Base-by-base conservation (phyloP, 2,329 filamentous ascomycete species). In the Phoma sp. region DNA sequence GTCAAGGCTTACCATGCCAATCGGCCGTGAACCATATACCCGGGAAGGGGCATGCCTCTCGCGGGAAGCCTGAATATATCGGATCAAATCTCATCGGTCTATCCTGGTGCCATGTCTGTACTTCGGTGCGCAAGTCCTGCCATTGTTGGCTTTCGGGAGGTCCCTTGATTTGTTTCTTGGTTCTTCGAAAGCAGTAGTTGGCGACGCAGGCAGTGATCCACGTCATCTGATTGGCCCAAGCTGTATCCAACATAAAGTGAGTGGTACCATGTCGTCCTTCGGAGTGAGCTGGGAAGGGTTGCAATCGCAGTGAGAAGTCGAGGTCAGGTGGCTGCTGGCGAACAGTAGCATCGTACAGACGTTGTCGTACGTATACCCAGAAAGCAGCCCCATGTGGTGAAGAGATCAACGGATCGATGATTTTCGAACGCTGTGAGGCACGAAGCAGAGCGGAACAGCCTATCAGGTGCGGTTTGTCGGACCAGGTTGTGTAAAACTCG, bases 321-420 rank as follows among this genome's bases (percentile, higher is more conserved):
- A 73, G 55, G 25, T 71, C 63, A 3, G 63, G 68, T 1, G 66
- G 59, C 37, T 68, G 60, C 47, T 73, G 68, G 38, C 68, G 67
- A 30, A 73, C 65, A 15, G 65, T 71, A 4, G 68, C 62, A 29
- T 62, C 71, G 43, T 71, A 71, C 7, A 73, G 57, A 38, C 61
- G 65, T 42, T 73, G 69, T 6, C 67, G 63, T 10, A 73, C 67
- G 33, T 73, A 69, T 11, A 73, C 57, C 68, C 67, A 71, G 32
- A 71, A 72, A 4, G 66, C 64, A n/a, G 69, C 68, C 12, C 71
- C 66, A 15, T 66, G 66, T 5, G 71, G 46, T 2, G 69, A 66
- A 6, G 68, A 61, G 10, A 66, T 65, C 5, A 63, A 65, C 3
- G 68, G 69, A 48, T 72, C 68, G 12, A 71, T 58, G 25, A 43